phyloP scores from a whole-genome alignment of 257 asterid species.

The Hygrophila difformis region DNA sequence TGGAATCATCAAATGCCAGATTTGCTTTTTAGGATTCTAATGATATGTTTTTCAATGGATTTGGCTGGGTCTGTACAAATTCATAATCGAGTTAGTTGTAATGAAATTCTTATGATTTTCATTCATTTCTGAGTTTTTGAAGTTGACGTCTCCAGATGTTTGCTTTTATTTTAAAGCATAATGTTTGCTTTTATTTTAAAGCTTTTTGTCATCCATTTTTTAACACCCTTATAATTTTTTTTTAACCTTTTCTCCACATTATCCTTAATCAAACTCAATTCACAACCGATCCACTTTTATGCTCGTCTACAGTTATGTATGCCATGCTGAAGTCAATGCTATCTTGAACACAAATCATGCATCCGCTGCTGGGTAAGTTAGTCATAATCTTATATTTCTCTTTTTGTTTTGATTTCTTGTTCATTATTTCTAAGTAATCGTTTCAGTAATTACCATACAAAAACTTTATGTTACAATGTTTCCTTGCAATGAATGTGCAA shows the following conservation, averaged over 20 bases:
- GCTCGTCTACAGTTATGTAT: slow-evolving; percentile 51
- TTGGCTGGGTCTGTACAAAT: no score
- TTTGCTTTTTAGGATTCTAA: no score
- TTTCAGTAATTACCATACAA: slow-evolving; percentile 33
- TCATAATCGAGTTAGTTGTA: no score
- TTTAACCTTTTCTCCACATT: background rate
- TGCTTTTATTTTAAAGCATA: no score
- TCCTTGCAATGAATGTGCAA: slow-evolving; percentile 94
- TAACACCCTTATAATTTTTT: background rate
- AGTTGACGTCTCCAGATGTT: no score
- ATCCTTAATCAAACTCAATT: slow-evolving; percentile 8
- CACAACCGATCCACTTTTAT: background rate
- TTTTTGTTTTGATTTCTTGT: slow-evolving; percentile 7
- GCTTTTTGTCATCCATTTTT: no score
- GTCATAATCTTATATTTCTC: slow-evolving; percentile 13
- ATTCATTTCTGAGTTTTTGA: no score
- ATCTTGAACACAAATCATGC: slow-evolving; percentile 85
- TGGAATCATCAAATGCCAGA: no score
- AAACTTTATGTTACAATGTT: slow-evolving; percentile 91
- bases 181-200: no score
- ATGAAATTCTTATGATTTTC: no score
- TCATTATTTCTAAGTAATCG: slow-evolving; percentile 9
- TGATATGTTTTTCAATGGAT: no score
- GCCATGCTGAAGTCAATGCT: slow-evolving; percentile 95
- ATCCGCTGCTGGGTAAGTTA: slow-evolving; percentile 89